These are phyloP conservation scores for Raffaelea albimanens DNA, from an alignment of 2,329 filamentous ascomycete species.

Conservation along the genomic window DNA sequence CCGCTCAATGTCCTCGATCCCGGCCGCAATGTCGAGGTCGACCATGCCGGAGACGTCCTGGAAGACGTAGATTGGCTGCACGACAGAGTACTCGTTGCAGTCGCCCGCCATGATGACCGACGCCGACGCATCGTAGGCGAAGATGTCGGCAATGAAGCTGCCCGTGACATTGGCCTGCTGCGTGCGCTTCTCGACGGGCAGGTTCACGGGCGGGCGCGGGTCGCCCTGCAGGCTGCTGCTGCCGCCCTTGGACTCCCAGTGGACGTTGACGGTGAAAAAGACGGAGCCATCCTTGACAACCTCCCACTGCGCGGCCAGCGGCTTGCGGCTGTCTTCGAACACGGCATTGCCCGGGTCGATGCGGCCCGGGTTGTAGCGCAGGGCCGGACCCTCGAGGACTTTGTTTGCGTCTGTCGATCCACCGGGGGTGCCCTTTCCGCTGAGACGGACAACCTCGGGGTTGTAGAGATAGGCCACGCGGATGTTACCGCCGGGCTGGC, in stretches of 20 bases:
- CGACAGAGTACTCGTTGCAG: slow-evolving; percentile 64
- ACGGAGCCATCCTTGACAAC: slow-evolving; percentile 37
- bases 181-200: slow-evolving; percentile 46
- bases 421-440: slow-evolving; percentile 44
- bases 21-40: slow-evolving; percentile 52
- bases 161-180: slow-evolving; percentile 50
- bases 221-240: slow-evolving; percentile 57
- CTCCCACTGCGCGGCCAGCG: slow-evolving; percentile 57
- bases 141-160: slow-evolving; percentile 49
- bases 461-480: slow-evolving; percentile 63
- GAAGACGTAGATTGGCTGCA: slow-evolving; percentile 48
- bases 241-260: slow-evolving; percentile 58
- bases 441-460: slow-evolving; percentile 47
- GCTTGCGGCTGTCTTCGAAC: slow-evolving; percentile 56
- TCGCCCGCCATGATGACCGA: slow-evolving; percentile 55
- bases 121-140: slow-evolving; percentile 44
- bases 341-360: slow-evolving; percentile 53
- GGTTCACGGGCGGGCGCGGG: slow-evolving; percentile 55
- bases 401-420: slow-evolving; percentile 42
- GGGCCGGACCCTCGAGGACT: slow-evolving; percentile 45
- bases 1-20: slow-evolving; percentile 44
- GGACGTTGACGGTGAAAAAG: slow-evolving; percentile 66
- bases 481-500: slow-evolving; percentile 62
- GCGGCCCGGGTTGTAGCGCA: slow-evolving; percentile 60
- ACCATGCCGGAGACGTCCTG: slow-evolving; percentile 40